phyloP scores from a whole-genome alignment of 179 eudicot genomes.

The Silene noctiflora region DNA sequence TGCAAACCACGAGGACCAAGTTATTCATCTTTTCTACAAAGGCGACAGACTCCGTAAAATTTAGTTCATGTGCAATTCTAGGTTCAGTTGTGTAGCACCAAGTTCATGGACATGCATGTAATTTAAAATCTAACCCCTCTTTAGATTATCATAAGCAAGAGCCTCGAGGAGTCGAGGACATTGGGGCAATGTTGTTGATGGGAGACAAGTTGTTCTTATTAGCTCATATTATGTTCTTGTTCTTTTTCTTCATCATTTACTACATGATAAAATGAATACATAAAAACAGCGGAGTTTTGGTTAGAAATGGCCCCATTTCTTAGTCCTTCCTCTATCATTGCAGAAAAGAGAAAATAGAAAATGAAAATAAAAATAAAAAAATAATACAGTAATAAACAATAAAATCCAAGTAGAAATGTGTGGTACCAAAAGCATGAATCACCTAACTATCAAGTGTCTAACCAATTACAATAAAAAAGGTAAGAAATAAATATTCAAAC shows the following conservation, averaged over 20 bases:
- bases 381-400: background rate
- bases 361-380: too few relatives aligned
- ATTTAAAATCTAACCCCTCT: background rate
- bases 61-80: background rate
- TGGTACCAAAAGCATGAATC: slow-evolving; percentile 10
- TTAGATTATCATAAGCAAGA: background rate
- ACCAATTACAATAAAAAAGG: background rate
- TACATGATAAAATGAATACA: background rate
- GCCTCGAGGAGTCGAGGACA: background rate
- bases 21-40: background rate
- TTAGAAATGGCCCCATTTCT: slow-evolving; percentile 3
- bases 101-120: background rate
- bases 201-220: background rate
- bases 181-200: background rate
- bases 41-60: background rate
- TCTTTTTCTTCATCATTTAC: background rate
- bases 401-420: background rate
- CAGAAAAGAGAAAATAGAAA: background rate
- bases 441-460: background rate
- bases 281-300: background rate
- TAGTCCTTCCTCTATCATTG: slow-evolving; percentile 6
- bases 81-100: background rate
- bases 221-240: slow-evolving; percentile 1
- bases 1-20: background rate
- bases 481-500: background rate